Evolutionary conservation across 129 eudicot species (phyloP).

Genomic region (Silybum marianum): DNA sequence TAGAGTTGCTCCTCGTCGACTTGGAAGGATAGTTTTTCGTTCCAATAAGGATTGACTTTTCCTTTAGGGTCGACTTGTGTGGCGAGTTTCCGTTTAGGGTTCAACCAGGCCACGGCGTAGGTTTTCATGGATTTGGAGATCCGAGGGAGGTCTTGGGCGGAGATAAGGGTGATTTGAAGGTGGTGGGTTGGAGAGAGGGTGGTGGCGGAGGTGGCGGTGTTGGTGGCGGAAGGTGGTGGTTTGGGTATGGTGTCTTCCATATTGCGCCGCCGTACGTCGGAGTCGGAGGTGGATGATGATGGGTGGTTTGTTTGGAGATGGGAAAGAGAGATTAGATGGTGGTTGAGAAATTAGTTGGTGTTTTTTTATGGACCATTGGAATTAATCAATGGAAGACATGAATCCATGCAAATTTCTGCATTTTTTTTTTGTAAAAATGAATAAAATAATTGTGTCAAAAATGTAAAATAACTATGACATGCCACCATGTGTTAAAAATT

Average conservation of each 20-base stretch:
- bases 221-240: conserved; percentile 15
- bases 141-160: conserved; percentile 57
- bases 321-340: not conserved
- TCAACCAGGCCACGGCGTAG: conserved; percentile 52
- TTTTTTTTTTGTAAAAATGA: no score
- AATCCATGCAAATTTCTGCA: not conserved
- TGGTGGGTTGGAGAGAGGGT: not conserved
- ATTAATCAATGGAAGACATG: not conserved
- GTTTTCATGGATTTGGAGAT: conserved; percentile 47
- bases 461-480: no score
- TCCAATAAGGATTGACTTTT: conserved; percentile 53
- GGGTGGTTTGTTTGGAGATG: not conserved
- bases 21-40: conserved; percentile 52
- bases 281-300: not conserved
- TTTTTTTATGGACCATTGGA: not conserved
- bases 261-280: conserved; percentile 7
- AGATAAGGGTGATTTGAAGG: conserved; percentile 52
- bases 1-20: conserved; percentile 32
- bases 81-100: conserved; percentile 39
- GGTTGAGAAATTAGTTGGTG: not conserved
- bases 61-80: conserved; percentile 46
- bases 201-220: not conserved
- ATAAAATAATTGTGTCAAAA: no score
- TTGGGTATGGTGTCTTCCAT: conserved; percentile 17
- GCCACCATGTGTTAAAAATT: no score